A percentile compares a stretch with the other conserved stretches of the same genome.
These are phyloP conservation scores for Tephrocybe sp. DNA, from an alignment of 768 basidiomycete species.

Conservation along the genomic window DNA sequence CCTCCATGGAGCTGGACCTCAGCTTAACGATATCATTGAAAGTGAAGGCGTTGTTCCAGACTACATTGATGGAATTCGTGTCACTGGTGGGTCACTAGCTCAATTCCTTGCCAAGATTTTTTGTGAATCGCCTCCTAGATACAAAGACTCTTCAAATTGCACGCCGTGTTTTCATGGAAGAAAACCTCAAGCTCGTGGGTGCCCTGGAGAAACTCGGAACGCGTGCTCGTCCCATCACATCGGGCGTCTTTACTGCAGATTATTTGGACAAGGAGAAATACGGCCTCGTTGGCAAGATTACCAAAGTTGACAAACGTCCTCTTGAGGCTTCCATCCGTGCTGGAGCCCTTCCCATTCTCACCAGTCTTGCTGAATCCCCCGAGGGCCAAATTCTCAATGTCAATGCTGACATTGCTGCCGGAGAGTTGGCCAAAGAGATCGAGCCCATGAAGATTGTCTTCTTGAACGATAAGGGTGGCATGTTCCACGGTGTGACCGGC, in stretches of 20 bases:
- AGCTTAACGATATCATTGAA: conserved; percentile 92
- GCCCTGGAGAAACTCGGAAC: conserved; percentile 95
- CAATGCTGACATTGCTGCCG: conserved; percentile 98
- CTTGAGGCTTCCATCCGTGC: conserved; percentile 96
- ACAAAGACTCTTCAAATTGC: conserved; percentile 93
- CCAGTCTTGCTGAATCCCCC: conserved; percentile 88
- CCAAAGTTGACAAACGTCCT: conserved; percentile 91
- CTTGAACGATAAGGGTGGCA: conserved; percentile 95
- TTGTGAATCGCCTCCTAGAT: conserved; percentile 42
- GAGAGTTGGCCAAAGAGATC: conserved; percentile 95
- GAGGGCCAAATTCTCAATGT: conserved; percentile 99
- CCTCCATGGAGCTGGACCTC: conserved; percentile 94
- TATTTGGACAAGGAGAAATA: conserved; percentile 96
- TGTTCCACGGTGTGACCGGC: conserved; percentile 96
- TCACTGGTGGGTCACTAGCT: conserved; percentile 67
- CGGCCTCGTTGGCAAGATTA: conserved; percentile 94
- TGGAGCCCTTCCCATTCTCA: conserved; percentile 93
- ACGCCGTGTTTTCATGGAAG: conserved; percentile 94
- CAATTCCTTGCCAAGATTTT: background rate
- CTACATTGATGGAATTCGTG: conserved; percentile 96
- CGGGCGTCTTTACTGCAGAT: conserved; percentile 96
- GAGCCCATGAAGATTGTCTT: conserved; percentile 99
- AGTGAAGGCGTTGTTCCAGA: conserved; percentile 91
- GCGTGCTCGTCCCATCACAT: conserved; percentile 95
- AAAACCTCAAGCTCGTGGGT: conserved; percentile 92